phyloP scores from a whole-genome alignment of 2,329 filamentous ascomycete genomes.

The Penicillium paneum region DNA sequence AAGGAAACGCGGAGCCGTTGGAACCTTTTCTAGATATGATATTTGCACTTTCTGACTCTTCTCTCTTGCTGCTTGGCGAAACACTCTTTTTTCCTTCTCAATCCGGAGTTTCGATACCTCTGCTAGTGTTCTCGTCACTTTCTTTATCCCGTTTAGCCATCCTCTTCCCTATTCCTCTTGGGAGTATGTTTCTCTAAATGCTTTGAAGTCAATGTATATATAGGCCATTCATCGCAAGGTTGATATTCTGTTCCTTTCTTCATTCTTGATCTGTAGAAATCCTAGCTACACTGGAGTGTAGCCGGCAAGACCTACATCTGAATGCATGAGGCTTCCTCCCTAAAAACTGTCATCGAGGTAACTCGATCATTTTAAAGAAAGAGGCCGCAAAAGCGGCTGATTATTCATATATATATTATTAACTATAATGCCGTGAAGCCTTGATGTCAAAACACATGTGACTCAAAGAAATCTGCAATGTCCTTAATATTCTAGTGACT shows the following conservation, averaged over 20 bases:
- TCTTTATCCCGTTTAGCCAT: slow-evolving; percentile 1
- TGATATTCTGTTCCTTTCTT: background rate
- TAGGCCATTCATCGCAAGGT: background rate
- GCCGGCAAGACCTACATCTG: background rate
- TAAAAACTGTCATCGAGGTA: too few relatives aligned
- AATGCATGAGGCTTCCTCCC: background rate
- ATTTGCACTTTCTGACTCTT: background rate
- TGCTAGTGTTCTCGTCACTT: slow-evolving; percentile 5
- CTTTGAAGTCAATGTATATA: slow-evolving; percentile 17
- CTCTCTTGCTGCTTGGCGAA: background rate
- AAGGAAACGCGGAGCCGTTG: slow-evolving; percentile 42
- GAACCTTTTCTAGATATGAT: slow-evolving; percentile 40
- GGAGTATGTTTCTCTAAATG: slow-evolving; percentile 5
- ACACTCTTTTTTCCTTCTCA: background rate
- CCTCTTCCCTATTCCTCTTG: background rate
- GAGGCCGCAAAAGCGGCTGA: too few relatives aligned
- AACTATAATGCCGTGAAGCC: background rate
- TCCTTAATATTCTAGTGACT: background rate
- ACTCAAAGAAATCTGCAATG: too few relatives aligned
- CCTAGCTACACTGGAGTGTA: background rate
- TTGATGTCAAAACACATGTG: background rate
- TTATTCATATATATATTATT: too few relatives aligned
- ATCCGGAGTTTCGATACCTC: slow-evolving; percentile 13
- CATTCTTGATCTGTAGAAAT: background rate
- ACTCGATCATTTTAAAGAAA: too few relatives aligned